A percentile compares a stretch with the other conserved stretches of the same genome.
These are phyloP conservation scores for Phytopythium helicoides DNA, from an alignment of 352 stramenopile genomes.

Conservation along the genomic window DNA sequence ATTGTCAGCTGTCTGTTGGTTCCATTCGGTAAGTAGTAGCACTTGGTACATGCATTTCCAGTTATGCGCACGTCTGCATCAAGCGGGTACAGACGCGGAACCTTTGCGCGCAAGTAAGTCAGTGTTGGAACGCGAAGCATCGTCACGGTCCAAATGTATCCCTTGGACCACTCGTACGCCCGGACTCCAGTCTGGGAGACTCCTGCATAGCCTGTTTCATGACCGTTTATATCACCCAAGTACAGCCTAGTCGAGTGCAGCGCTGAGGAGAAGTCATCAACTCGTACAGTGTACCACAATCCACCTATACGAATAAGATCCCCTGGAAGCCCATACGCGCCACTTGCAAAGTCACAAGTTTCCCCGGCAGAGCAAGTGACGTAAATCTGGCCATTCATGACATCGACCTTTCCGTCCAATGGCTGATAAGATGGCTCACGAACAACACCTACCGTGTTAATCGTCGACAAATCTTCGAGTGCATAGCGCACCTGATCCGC, in stretches of 20 bases:
- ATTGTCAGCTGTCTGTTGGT: conserved; percentile 55
- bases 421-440: conserved; percentile 44
- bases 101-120: conserved; percentile 47
- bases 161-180: conserved; percentile 72
- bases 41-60: conserved; percentile 51
- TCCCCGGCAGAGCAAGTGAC: conserved; percentile 46
- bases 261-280: conserved; percentile 35
- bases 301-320: conserved; percentile 53
- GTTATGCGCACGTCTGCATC: conserved; percentile 39
- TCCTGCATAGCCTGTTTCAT: conserved; percentile 53
- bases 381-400: conserved; percentile 55
- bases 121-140: conserved; percentile 51
- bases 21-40: conserved; percentile 63
- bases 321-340: conserved; percentile 57
- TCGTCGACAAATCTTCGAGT: conserved; percentile 55
- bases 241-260: conserved; percentile 43
- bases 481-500: conserved; percentile 60
- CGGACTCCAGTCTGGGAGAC: conserved; percentile 30
- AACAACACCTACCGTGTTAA: conserved; percentile 50
- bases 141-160: conserved; percentile 59
- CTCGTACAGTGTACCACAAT: conserved; percentile 69
- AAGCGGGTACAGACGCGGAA: conserved; percentile 43
- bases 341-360: conserved; percentile 48
- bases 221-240: conserved; percentile 56
- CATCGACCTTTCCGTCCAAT: conserved; percentile 50